These are phyloP conservation scores for Aspergillus quadrilineatus DNA, from an alignment of 2,329 filamentous ascomycete genomes.

Conservation along the genomic window DNA sequence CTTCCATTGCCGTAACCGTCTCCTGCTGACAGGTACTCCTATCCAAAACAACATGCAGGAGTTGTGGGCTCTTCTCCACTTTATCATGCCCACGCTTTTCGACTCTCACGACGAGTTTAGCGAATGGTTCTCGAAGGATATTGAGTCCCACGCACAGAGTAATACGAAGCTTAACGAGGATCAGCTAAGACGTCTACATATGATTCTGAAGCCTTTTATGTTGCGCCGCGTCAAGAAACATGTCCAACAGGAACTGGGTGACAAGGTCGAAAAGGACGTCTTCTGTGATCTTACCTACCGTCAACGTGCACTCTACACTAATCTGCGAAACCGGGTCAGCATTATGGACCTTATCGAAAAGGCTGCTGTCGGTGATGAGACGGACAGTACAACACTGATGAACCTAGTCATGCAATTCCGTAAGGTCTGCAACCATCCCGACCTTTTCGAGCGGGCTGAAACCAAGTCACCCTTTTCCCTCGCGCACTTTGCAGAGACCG, in stretches of 20 bases:
- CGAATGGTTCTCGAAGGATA: conserved; percentile 60
- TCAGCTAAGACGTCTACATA: conserved; percentile 92
- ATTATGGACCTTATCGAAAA: conserved; percentile 99
- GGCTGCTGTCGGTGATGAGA: conserved; percentile 87
- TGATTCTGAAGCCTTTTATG: conserved; percentile 99
- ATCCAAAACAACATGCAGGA: conserved; percentile 99
- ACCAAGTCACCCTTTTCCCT: conserved; percentile 82
- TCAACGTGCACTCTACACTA: conserved; percentile 89
- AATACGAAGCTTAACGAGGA: conserved; percentile 99
- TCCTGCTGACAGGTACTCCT: conserved; percentile 91
- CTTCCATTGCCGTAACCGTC: conserved; percentile 92
- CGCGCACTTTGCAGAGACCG: conserved; percentile 89
- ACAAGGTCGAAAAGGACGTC: conserved; percentile 96
- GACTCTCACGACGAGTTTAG: conserved; percentile 58
- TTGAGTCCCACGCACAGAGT: conserved; percentile 96
- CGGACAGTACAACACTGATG: conserved; percentile 95
- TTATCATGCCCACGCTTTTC: conserved; percentile 99
- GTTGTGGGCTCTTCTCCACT: conserved; percentile 94
- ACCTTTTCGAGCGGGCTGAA: conserved; percentile 92
- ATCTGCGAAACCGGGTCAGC: conserved; percentile 93
- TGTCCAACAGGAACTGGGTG: conserved; percentile 95
- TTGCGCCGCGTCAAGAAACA: conserved; percentile 99
- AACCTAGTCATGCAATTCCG: conserved; percentile 99
- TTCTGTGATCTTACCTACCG: conserved; percentile 97
- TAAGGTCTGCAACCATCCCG: conserved; percentile 98